phyloP scores from a whole-genome alignment of 371 early-diverging fungal species.

The Mucor plumbeus region DNA sequence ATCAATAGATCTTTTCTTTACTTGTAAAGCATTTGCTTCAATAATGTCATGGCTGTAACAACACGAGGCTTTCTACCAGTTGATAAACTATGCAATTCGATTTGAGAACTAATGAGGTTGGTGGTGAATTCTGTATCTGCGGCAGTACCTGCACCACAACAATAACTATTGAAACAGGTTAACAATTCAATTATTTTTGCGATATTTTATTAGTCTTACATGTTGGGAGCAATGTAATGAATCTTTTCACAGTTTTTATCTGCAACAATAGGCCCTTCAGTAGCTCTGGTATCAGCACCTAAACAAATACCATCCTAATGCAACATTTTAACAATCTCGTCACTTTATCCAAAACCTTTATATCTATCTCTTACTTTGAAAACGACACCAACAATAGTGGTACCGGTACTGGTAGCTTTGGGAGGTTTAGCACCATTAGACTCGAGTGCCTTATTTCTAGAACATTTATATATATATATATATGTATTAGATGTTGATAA shows the following conservation, averaged over 20 bases:
- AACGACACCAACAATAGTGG: constrained; percentile 96
- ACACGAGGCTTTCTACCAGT: constrained; percentile 93
- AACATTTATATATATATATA: background rate
- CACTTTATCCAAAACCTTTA: too few species aligned
- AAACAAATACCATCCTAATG: constrained; percentile 93
- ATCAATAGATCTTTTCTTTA: constrained; percentile 30
- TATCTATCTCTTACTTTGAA: constrained; percentile 71
- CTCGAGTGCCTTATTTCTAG: constrained; percentile 78
- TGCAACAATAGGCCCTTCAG: constrained; percentile 97
- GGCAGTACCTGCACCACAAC: constrained; percentile 99
- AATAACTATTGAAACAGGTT: constrained; percentile 63
- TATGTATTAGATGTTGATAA: background rate
- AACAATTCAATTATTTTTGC: background rate
- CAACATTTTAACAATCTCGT: background rate
- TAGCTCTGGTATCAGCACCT: constrained; percentile 99
- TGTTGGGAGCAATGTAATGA: constrained; percentile 98
- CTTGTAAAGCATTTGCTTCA: constrained; percentile 96
- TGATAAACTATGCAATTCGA: constrained; percentile 91
- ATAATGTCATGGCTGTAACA: constrained; percentile 94
- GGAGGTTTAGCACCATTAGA: constrained; percentile 83
- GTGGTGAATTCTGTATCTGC: constrained; percentile 99
- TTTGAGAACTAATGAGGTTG: constrained; percentile 89
- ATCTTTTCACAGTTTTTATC: constrained; percentile 99
- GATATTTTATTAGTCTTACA: constrained; percentile 48
- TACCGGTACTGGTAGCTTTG: constrained; percentile 97